Percentiles rank a stretch among this genome's conserved stretches.
phyloP scores from a whole-genome alignment of 2,329 filamentous ascomycete genomes.

The Nothopassalora personata region DNA sequence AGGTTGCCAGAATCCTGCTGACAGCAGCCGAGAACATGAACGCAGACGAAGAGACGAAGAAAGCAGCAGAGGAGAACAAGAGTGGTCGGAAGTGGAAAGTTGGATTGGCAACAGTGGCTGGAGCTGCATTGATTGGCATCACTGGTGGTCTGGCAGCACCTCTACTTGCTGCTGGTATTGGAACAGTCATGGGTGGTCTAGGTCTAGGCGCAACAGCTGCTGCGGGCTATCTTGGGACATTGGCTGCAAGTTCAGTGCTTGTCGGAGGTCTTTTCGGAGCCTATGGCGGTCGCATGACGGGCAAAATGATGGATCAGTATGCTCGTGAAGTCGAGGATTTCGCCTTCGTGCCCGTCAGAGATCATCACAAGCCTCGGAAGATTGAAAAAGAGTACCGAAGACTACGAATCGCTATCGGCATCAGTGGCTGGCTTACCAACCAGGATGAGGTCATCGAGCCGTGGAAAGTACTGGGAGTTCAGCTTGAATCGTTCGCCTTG shows the following conservation, averaged over 20 bases:
- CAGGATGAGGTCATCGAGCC: slow-evolving; percentile 67
- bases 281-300: slow-evolving; percentile 78
- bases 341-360: slow-evolving; percentile 70
- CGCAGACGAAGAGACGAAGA: slow-evolving; percentile 70
- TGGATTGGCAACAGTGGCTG: slow-evolving; percentile 79
- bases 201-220: slow-evolving; percentile 69
- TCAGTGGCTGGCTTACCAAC: slow-evolving; percentile 74
- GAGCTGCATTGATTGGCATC: slow-evolving; percentile 77
- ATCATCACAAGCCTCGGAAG: slow-evolving; percentile 50
- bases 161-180: slow-evolving; percentile 71
- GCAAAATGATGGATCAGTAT: slow-evolving; percentile 84
- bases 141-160: slow-evolving; percentile 76
- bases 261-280: slow-evolving; percentile 86
- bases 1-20: slow-evolving; percentile 68
- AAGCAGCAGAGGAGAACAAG: slow-evolving; percentile 62
- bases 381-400: slow-evolving; percentile 44
- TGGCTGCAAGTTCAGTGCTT: slow-evolving; percentile 72
- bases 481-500: slow-evolving; percentile 72
- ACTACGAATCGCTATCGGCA: slow-evolving; percentile 73
- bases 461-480: slow-evolving; percentile 71
- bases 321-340: slow-evolving; percentile 83
- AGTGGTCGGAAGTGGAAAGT: slow-evolving; percentile 70
- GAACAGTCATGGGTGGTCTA: slow-evolving; percentile 71
- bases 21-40: slow-evolving; percentile 71
- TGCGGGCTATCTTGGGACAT: slow-evolving; percentile 70